Evolutionary conservation across 1,284 basidiomycete genomes (phyloP), one percentile per base, ranked within the genome.

Genomic region (Ustilago xerochloae): DNA sequence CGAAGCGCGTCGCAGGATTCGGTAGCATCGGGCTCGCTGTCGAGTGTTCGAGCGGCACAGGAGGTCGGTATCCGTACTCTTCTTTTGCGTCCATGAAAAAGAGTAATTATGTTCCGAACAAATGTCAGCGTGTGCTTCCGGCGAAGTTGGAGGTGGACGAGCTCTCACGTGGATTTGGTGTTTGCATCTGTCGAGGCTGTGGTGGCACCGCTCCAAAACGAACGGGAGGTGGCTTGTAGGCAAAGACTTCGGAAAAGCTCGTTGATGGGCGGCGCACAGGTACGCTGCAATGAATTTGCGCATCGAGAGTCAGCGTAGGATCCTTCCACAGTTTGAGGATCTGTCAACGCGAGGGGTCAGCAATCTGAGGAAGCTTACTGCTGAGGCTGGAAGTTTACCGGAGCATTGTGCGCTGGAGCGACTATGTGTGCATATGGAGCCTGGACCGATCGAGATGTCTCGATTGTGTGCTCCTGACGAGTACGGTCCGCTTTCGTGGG

Each of bases 241-340:
- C 64, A n/a, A 73, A 73, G 6, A 61, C 13, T 4, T 60, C 56
- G 10, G 70, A 73, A 13, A 18, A 63, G n/a, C 46, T 26, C 6
- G 64, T 61, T 18, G 60, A 60, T 6, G 60, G 53, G 30, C 57
- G 60, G 16, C n/a, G n/a, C n/a, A 32, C 45, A 12, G 28, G 36
- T 15, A 54, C 33, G 20, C 58, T 58, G 29, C 9, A 22, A 18
- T n/a, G n/a, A n/a, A n/a, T n/a, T n/a, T n/a, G n/a, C n/a, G n/a
- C n/a, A n/a, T n/a, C n/a, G n/a, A n/a, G n/a, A n/a, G n/a, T n/a
- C n/a, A n/a, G n/a, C n/a, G n/a, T n/a, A n/a, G n/a, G n/a, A n/a
- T n/a, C n/a, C n/a, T n/a, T n/a, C n/a, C n/a, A n/a, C n/a, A n/a
- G n/a, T n/a, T n/a, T n/a, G n/a, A n/a, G n/a, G n/a, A n/a, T n/a